phyloP scores from a whole-genome alignment of 345 rosid species.

The Kernera saxatilis region DNA sequence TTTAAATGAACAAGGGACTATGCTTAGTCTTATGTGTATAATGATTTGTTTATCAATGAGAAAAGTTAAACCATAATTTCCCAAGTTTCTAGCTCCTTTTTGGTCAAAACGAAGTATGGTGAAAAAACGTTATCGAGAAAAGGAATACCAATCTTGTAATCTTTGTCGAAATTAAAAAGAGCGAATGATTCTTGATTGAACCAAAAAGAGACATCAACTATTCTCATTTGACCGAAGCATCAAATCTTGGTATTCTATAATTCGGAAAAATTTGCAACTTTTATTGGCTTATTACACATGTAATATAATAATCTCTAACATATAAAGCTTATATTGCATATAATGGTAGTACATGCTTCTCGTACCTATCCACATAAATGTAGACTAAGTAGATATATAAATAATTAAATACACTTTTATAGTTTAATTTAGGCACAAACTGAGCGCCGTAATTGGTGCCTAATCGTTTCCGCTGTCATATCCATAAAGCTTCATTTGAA shows the following conservation, averaged over 20 bases:
- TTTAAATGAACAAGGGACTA: neutral
- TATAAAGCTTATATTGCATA: neutral
- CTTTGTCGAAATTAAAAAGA: neutral
- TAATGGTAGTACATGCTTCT: neutral
- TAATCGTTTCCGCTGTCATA: slow-evolving; percentile 3
- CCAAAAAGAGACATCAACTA: slow-evolving; percentile 11
- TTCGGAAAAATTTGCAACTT: neutral
- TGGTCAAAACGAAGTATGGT: slow-evolving; percentile 14
- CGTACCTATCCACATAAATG: slow-evolving; percentile 2
- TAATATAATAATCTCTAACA: neutral
- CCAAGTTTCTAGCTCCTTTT: slow-evolving; percentile 5
- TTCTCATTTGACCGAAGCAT: slow-evolving; percentile 19
- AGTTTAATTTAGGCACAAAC: slow-evolving; percentile 5
- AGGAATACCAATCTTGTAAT: neutral
- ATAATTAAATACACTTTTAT: neutral
- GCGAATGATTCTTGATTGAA: neutral
- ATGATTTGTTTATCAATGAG: neutral
- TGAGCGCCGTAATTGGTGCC: slow-evolving; percentile 25
- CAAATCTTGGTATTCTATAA: neutral
- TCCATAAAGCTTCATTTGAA: slow-evolving; percentile 6
- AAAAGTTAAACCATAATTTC: neutral
- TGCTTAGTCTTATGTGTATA: neutral
- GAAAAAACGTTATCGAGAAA: slow-evolving; percentile 12
- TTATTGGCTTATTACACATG: neutral
- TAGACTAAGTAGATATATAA: neutral